These are phyloP conservation scores for Erysimum pusillum DNA, from an alignment of 441 rosid species.

Conservation along the genomic window DNA sequence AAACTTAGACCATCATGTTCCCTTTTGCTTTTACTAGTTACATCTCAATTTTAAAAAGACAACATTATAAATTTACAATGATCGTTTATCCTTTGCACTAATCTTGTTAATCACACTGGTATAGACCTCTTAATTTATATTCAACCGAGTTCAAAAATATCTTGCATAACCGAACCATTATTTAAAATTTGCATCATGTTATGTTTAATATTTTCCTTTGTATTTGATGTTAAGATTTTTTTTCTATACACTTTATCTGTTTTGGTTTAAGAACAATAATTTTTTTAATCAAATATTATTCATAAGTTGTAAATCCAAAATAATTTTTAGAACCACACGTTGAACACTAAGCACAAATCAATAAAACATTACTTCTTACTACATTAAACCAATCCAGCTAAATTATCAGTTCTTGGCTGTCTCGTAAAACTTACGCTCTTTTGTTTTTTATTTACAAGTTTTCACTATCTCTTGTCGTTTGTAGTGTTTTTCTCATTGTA, in stretches of 20 bases:
- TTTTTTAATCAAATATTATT: neutral
- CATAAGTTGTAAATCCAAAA: neutral
- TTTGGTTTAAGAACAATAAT: neutral
- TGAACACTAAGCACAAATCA: slow-evolving; percentile 13
- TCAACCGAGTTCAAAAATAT: neutral
- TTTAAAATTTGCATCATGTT: neutral
- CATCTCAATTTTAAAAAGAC: slow-evolving; percentile 33
- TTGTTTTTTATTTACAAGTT: slow-evolving; percentile 1
- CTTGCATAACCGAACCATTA: neutral
- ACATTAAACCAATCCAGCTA: slow-evolving; percentile 37
- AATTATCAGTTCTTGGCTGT: slow-evolving; percentile 33
- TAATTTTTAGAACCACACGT: neutral
- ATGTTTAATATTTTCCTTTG: neutral
- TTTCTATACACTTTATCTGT: neutral
- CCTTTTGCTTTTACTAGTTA: slow-evolving; percentile 36
- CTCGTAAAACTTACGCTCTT: slow-evolving; percentile 36
- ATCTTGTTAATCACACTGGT: neutral
- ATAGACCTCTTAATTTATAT: neutral
- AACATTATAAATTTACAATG: slow-evolving; percentile 20
- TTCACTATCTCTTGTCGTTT: slow-evolving; percentile 37
- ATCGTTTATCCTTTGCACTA: slow-evolving; percentile 34
- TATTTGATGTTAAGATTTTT: neutral
- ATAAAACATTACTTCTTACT: slow-evolving; percentile 17
- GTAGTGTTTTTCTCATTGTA: slow-evolving; percentile 38
- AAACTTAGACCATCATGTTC: slow-evolving; percentile 52